Conservation (phyloP, 2,329 filamentous ascomycete genomes). For the Colletotrichum somersetense region DNA sequence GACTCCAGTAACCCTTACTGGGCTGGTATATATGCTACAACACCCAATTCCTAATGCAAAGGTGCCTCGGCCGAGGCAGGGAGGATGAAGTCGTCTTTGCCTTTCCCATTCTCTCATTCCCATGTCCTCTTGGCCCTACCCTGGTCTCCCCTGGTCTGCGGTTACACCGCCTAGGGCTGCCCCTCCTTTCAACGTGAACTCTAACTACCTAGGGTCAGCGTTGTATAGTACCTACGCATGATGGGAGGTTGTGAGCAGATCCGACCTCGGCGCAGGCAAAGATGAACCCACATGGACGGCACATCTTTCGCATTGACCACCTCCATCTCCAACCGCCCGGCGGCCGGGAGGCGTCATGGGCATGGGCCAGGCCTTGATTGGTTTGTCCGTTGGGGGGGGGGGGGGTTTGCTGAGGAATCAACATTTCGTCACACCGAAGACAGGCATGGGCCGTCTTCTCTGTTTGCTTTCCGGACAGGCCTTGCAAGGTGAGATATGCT, state of each 20-base stretch:
- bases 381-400: neutral
- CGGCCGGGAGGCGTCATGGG: slow-evolving; percentile 5
- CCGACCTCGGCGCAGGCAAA: slow-evolving; percentile 35
- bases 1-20: neutral
- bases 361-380: neutral
- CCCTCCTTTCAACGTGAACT: slow-evolving; percentile 28
- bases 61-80: neutral
- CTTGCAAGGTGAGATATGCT: slow-evolving; percentile 2
- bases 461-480: neutral
- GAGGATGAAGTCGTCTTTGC: slow-evolving; percentile 36
- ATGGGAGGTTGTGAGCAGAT: neutral
- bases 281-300: slow-evolving; percentile 30
- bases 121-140: slow-evolving; percentile 22
- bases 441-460: neutral
- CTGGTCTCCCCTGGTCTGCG: slow-evolving; percentile 7
- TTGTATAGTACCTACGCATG: neutral
- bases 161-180: slow-evolving; percentile 17
- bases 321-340: slow-evolving; percentile 13
- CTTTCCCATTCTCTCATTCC: slow-evolving; percentile 31
- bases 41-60: neutral
- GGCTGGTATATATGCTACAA: neutral
- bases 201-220: slow-evolving; percentile 4
- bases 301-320: slow-evolving; percentile 29
- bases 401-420: neutral
- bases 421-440: slow-evolving; percentile 7